Conservation (phyloP, 257 asterid genomes). For the Asclepias syriaca region DNA sequence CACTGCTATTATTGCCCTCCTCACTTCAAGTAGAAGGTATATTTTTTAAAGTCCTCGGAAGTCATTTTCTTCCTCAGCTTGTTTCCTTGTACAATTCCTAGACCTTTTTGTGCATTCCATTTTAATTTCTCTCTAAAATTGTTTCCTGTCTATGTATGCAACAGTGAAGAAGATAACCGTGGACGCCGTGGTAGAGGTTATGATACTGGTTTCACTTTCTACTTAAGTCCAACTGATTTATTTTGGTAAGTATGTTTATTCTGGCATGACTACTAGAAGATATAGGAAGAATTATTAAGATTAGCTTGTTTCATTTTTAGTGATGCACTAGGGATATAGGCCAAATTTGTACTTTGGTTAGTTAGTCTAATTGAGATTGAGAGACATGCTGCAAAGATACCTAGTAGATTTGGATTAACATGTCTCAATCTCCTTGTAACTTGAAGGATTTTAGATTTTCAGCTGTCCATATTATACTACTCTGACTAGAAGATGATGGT, state of each 20-base stretch:
- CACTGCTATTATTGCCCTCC: slow-evolving; percentile 72
- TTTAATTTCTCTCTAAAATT: not conserved
- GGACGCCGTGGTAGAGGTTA: slow-evolving; percentile 76
- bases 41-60: not conserved
- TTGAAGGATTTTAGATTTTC: not conserved
- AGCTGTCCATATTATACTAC: not conserved
- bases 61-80: slow-evolving; percentile 14
- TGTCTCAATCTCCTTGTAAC: not conserved
- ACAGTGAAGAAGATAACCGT: slow-evolving; percentile 79
- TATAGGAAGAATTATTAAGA: not conserved
- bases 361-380: slow-evolving; percentile 1
- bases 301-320: not conserved
- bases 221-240: slow-evolving; percentile 63
- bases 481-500: not conserved
- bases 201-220: slow-evolving; percentile 52
- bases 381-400: not conserved
- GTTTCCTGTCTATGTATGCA: slow-evolving; percentile 11
- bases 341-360: not conserved
- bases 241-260: slow-evolving; percentile 57
- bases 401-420: not conserved
- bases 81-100: slow-evolving; percentile 1
- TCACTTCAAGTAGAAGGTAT: slow-evolving; percentile 80
- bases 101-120: not conserved
- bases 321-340: not conserved
- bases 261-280: slow-evolving; percentile 10